Percentiles rank a stretch among this genome's conserved stretches.
phyloP scores from a whole-genome alignment of 306 rosid genomes.

The Medicago ruthenica region DNA sequence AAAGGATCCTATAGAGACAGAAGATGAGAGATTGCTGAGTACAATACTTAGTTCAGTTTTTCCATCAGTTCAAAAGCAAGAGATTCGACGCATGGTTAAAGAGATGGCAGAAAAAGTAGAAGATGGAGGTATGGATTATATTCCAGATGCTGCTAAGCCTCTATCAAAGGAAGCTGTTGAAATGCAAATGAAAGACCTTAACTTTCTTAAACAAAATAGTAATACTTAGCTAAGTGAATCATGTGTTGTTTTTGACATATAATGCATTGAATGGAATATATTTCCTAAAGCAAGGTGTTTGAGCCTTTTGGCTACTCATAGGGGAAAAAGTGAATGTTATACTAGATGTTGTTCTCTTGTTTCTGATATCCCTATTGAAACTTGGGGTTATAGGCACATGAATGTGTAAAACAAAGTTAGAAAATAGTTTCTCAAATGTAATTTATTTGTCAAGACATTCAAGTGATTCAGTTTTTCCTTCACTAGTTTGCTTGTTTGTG shows the following conservation, averaged over 20 bases:
- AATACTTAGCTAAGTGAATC: conserved; percentile 46
- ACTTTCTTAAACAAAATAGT: conserved; percentile 76
- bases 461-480: not conserved
- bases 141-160: conserved; percentile 56
- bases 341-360: not conserved
- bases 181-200: conserved; percentile 92
- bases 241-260: conserved; percentile 3
- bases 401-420: conserved; percentile 2
- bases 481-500: not conserved
- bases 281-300: not conserved
- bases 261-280: not conserved
- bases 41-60: conserved; percentile 70
- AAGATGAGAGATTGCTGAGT: conserved; percentile 63
- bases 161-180: conserved; percentile 81
- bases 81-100: conserved; percentile 65
- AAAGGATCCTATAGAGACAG: conserved; percentile 65
- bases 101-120: conserved; percentile 69
- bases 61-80: conserved; percentile 60
- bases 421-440: conserved; percentile 3
- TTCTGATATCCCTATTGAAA: not conserved
- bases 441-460: not conserved
- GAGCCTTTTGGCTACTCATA: not conserved
- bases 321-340: not conserved
- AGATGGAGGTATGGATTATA: conserved; percentile 55
- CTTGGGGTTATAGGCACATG: not conserved